Conservation (phyloP, 345 rosid genomes). For the Linum usitatissimum region DNA sequence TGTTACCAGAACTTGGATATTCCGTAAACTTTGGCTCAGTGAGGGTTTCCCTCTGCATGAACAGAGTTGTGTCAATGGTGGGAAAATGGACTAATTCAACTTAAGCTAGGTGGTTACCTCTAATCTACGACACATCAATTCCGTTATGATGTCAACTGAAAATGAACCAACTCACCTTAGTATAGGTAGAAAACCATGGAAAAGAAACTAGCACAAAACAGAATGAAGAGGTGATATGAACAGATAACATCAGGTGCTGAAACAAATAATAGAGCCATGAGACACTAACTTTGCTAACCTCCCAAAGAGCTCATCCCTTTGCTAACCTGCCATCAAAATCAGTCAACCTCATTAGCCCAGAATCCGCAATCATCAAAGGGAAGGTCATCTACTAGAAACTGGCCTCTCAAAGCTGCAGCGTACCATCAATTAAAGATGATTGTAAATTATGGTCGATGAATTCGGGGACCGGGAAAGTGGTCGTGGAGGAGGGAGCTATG, state of each 20-base stretch:
- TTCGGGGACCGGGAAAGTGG: too few species aligned
- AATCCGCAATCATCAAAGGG: too few species aligned
- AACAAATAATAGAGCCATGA: neutral
- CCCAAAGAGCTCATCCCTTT: too few species aligned
- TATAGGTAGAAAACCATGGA: constrained; percentile 19
- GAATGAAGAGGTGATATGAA: neutral
- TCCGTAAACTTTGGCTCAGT: constrained; percentile 19
- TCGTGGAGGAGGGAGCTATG: too few species aligned
- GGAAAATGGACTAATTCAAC: constrained; percentile 6
- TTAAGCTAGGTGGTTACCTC: constrained; percentile 1
- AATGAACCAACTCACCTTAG: constrained; percentile 25
- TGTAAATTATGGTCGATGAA: too few species aligned
- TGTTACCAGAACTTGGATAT: constrained; percentile 29
- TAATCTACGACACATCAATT: neutral
- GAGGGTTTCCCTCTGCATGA: constrained; percentile 32
- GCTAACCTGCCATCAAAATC: too few species aligned
- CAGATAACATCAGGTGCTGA: neutral
- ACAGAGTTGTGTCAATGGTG: constrained; percentile 9
- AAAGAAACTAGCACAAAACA: neutral
- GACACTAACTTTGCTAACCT: neutral
- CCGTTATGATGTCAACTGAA: too few species aligned
- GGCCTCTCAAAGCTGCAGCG: too few species aligned
- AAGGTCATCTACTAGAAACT: too few species aligned
- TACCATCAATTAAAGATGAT: too few species aligned
- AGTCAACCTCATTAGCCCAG: too few species aligned